Conservation (phyloP, 306 rosid genomes). For the barrel medic (Medicago truncatula) region DNA sequence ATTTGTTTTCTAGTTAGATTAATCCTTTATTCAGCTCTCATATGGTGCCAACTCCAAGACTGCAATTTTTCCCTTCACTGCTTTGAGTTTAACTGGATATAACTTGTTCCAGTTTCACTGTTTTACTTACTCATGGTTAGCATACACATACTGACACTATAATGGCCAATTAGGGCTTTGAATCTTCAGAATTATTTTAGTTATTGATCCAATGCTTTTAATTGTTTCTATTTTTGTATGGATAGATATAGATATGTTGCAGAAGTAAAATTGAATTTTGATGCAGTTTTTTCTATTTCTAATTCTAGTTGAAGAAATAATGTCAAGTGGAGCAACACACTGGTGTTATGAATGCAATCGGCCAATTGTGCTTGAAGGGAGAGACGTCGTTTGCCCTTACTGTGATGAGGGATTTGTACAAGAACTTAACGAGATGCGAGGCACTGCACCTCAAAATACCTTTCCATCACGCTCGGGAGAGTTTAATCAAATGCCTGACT, state of each 20-base stretch:
- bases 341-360: slow-evolving; percentile 72
- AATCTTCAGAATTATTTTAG: slow-evolving; percentile 9
- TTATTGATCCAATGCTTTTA: slow-evolving; percentile 23
- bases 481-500: slow-evolving; percentile 53
- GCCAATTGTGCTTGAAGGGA: slow-evolving; percentile 54
- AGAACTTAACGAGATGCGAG: slow-evolving; percentile 60
- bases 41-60: neutral
- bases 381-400: slow-evolving; percentile 55
- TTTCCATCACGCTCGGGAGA: slow-evolving; percentile 42
- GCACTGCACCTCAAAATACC: slow-evolving; percentile 35
- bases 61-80: neutral
- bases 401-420: slow-evolving; percentile 70
- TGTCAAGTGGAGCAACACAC: slow-evolving; percentile 74
- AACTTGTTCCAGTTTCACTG: slow-evolving; percentile 6
- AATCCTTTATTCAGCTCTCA: neutral
- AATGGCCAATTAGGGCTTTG: slow-evolving; percentile 20
- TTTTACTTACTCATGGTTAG: slow-evolving; percentile 20
- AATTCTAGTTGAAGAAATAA: slow-evolving; percentile 43
- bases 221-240: slow-evolving; percentile 11
- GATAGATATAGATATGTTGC: slow-evolving; percentile 12
- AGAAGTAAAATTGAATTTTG: slow-evolving; percentile 20
- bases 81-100: slow-evolving; percentile 21
- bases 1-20: neutral
- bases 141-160: slow-evolving; percentile 3
- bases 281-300: slow-evolving; percentile 30